Evolutionary conservation across 306 rosid species (phyloP).

Genomic region (Pterocarpus santalinus): DNA sequence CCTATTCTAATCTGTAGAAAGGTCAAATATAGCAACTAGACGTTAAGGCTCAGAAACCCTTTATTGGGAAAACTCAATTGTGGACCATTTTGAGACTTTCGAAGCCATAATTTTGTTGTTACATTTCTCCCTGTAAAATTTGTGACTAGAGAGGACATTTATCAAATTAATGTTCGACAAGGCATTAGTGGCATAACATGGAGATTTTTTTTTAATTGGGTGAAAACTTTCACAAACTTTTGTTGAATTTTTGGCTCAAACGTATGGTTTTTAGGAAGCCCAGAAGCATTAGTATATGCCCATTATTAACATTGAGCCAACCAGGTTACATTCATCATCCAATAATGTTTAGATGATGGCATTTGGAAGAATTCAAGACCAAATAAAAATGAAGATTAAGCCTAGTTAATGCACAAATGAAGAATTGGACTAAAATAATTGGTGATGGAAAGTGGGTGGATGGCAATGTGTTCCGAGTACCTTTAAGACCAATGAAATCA

Average conservation of each 20-base stretch:
- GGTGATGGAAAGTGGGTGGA: conserved; percentile 47
- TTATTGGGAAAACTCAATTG: conserved; percentile 19
- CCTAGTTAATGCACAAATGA: conserved; percentile 38
- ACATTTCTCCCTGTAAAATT: conserved; percentile 31
- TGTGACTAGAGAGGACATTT: background rate
- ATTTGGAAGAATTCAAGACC: conserved; percentile 30
- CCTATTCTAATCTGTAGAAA: conserved; percentile 31
- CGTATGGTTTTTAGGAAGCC: conserved; percentile 40
- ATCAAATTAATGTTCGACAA: conserved; percentile 17
- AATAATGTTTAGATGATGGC: conserved; percentile 46
- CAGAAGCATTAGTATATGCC: conserved; percentile 42
- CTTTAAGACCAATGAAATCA: conserved; percentile 43
- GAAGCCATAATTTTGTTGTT: conserved; percentile 22
- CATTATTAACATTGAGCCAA: conserved; percentile 45
- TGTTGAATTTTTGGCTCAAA: conserved; percentile 21
- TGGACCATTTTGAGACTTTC: conserved; percentile 29
- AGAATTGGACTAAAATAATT: conserved; percentile 40
- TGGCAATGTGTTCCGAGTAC: conserved; percentile 46
- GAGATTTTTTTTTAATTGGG: conserved; percentile 15
- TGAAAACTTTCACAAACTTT: conserved; percentile 36
- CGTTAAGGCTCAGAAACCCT: background rate
- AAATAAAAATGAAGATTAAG: conserved; percentile 45
- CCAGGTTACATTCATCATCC: conserved; percentile 43
- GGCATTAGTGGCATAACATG: conserved; percentile 12
- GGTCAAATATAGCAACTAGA: conserved; percentile 39